These are phyloP conservation scores for Ceratocystis cacaofunesta DNA, from an alignment of 2,329 filamentous ascomycete genomes.

Conservation along the genomic window DNA sequence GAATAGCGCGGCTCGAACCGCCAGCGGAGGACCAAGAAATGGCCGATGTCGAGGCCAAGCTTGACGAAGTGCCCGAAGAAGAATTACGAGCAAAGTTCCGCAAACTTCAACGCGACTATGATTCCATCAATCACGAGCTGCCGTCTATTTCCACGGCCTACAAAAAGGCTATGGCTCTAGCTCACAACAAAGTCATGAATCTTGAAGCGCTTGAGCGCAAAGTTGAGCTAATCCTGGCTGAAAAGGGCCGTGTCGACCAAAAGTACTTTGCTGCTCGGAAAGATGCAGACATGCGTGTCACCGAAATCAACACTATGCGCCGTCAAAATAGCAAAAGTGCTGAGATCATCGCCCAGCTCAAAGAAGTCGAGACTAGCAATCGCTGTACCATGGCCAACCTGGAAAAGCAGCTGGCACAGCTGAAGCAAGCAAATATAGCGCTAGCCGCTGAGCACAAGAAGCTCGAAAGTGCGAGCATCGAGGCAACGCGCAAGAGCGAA, in stretches of 20 bases:
- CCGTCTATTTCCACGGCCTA: slow-evolving; percentile 82
- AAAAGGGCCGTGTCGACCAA: slow-evolving; percentile 93
- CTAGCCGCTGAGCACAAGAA: slow-evolving; percentile 58
- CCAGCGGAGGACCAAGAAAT: slow-evolving; percentile 33
- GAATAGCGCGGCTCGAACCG: slow-evolving; percentile 55
- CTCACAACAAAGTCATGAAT: slow-evolving; percentile 75
- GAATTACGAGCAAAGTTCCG: slow-evolving; percentile 60
- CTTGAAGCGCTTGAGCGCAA: slow-evolving; percentile 63
- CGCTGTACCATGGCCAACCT: slow-evolving; percentile 64
- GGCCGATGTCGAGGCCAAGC: slow-evolving; percentile 25
- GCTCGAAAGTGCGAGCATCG: slow-evolving; percentile 55
- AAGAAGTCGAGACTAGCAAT: slow-evolving; percentile 71
- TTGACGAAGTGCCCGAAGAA: slow-evolving; percentile 49
- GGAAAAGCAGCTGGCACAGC: slow-evolving; percentile 78
- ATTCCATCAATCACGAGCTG: slow-evolving; percentile 73
- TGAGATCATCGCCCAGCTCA: slow-evolving; percentile 84
- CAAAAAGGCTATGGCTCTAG: slow-evolving; percentile 72
- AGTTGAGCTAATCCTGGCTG: slow-evolving; percentile 55
- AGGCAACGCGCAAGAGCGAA: slow-evolving; percentile 56
- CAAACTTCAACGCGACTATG: slow-evolving; percentile 64
- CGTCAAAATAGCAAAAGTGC: slow-evolving; percentile 78
- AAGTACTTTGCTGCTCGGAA: slow-evolving; percentile 97
- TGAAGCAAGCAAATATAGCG: slow-evolving; percentile 62
- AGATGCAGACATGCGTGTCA: slow-evolving; percentile 70
- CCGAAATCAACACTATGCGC: slow-evolving; percentile 64